Evolutionary conservation across 345 rosid species (phyloP), one percentile per base, ranked within the genome.

Genomic region (Ceriops decandra): DNA sequence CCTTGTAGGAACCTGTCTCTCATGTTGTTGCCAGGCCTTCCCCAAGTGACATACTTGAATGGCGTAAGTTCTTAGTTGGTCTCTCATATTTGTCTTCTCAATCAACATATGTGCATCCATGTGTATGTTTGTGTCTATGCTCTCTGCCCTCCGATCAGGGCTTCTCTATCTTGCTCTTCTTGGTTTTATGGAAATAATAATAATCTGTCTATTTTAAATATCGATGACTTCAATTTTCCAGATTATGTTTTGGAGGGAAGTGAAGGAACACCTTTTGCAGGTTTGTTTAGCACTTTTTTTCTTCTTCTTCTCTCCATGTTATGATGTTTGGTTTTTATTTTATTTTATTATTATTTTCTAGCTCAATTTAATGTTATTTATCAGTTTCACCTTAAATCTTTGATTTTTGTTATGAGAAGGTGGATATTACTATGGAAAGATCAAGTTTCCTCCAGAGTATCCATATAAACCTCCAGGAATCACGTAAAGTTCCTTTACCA

Each of bases 381-480:
- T 26, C 59, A 65, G 49, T 60, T 57, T 26, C 22, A 13, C 16
- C 35, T 64, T 54, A 8, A 16, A 51, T 57, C 30, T 75, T 11
- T 51, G 61, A 17, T 60, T 20, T 13, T 64, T 22, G 11, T 67
- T 52, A 36, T 57, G 53, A 26, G 54, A 51, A 92, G 98, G 97
- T 79, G 93, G 93, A 68, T 91, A 78, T 65, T 95, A 95, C 79
- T 87, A 95, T 74, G 99, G 99, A 61, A 95, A 90, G 86, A 95
- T 95, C 84, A 90, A 91, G 86, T 95, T 95, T 65, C 98, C 97
- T 70, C 84, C 96, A 5, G 99, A 95, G 66, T 95, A 95, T 81
- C 99, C 99, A 16, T 91, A 87, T 68, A 95, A 90, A 79, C 99
- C 98, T 81, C 99, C 99, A 13, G 99, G 99, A 78, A 95, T 95